Base-by-base conservation (phyloP, 371 early-diverging fungal species). In the Mortierella sp. region DNA sequence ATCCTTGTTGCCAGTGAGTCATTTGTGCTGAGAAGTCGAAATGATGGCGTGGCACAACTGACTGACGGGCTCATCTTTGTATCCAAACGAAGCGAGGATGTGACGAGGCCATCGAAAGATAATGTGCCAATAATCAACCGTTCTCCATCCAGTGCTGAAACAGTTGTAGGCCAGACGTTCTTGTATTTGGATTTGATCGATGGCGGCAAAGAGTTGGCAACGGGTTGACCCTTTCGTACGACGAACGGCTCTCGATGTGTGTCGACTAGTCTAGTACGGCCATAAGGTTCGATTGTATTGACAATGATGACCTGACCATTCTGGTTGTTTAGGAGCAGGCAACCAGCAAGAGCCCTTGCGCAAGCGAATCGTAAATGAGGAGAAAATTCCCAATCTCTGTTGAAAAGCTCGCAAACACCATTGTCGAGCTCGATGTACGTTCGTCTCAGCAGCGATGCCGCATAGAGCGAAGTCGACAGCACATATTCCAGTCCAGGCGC, bases 61-160 rank as follows among this genome's bases (percentile, higher is more conserved):
- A 68, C 44, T 62, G 62, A 68, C 4, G 69, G 48, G 44, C 23
- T 46, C 69, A 57, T 23, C 57, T 30, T 62, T 28, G 51, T 51
- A 45, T 68, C 69, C n/a, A 68, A 51, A 16, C 69, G 69, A 57
- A 68, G 69, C 14, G 71, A 70, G 46, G 71, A 70, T 4, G 65
- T 70, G 47, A 64, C n/a, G 19, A 60, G 60, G 51, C 45, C 50
- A 59, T 71, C 52, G 50, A 64, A 65, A 51, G 62, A 71, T 15
- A 23, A 25, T 44, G 57, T 65, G 50, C 62, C 65, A 53, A 65
- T 71, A 21, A 71, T 43, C 28, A 71, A 48, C 50, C 71, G 61
- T 50, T 71, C 64, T 60, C 71, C 62, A 23, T 65, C 71, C 46
- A 29, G 60, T 30, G 64, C 60, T 57, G 48, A 30, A 64, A 71